Percentiles rank a stretch among this genome's conserved stretches.
Conservation (phyloP, 1,284 basidiomycete species). For the Laetiporus sulphureus region DNA sequence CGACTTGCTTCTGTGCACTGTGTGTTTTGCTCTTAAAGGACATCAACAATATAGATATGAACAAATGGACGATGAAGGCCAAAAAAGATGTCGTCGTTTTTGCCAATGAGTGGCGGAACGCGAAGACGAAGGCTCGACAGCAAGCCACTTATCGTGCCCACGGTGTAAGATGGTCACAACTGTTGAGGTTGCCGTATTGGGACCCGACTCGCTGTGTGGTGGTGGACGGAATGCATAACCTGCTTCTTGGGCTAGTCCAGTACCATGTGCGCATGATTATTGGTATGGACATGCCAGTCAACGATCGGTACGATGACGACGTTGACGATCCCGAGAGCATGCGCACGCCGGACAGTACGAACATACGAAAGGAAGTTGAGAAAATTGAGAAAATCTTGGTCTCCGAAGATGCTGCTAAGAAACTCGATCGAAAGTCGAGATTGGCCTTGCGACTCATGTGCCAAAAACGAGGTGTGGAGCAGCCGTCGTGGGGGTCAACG, state of each 20-base stretch:
- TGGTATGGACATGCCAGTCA: conserved; percentile 8
- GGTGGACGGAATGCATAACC: conserved; percentile 27
- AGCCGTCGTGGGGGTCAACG: too few relatives aligned
- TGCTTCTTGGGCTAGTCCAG: conserved; percentile 21
- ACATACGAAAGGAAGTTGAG: too few relatives aligned
- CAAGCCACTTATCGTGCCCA: conserved; percentile 15
- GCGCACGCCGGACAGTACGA: too few relatives aligned
- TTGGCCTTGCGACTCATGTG: too few relatives aligned
- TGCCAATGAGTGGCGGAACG: conserved; percentile 21
- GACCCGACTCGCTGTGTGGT: conserved; percentile 21
- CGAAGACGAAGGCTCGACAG: conserved; percentile 9
- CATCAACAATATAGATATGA: conserved; percentile 10
- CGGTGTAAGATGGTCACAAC: conserved; percentile 25
- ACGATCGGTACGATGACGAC: too few relatives aligned
- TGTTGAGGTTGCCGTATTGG: conserved; percentile 29
- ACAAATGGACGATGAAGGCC: conserved; percentile 13
- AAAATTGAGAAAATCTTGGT: too few relatives aligned
- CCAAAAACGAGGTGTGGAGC: too few relatives aligned
- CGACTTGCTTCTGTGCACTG: conserved; percentile 12
- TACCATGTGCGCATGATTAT: conserved; percentile 19
- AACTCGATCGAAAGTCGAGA: too few relatives aligned
- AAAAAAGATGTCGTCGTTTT: conserved; percentile 11
- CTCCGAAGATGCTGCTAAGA: too few relatives aligned
- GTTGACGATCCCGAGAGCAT: too few relatives aligned
- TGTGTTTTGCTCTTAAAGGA: conserved; percentile 10